Percentiles rank a stretch among this genome's conserved stretches.
Conservation (phyloP, 2,329 filamentous ascomycete species). For the Calonectria honghensis region DNA sequence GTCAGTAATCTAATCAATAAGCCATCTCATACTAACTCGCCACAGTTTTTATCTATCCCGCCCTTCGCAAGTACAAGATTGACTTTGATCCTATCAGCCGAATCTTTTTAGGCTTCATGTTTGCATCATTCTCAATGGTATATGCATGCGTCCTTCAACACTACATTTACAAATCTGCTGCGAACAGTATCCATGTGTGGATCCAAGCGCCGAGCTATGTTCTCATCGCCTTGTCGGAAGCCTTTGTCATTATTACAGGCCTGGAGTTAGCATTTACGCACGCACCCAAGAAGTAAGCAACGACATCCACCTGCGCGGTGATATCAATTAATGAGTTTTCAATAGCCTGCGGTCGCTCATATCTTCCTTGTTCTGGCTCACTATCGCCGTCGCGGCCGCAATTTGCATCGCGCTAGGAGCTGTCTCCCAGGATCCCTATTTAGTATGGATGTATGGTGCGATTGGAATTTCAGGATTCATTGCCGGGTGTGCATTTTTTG, state of each 20-base stretch:
- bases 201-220: conserved; percentile 39
- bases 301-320: too few relatives aligned
- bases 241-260: conserved; percentile 42
- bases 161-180: conserved; percentile 48
- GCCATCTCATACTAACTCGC: not conserved
- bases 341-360: conserved; percentile 38
- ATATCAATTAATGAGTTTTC: not conserved
- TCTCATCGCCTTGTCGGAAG: conserved; percentile 39
- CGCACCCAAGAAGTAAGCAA: conserved; percentile 39
- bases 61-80: conserved; percentile 48
- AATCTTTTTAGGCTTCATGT: conserved; percentile 51
- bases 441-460: conserved; percentile 43
- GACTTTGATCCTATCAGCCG: conserved; percentile 48
- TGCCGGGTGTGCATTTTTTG: conserved; percentile 38
- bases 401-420: conserved; percentile 41
- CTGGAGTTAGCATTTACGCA: conserved; percentile 40
- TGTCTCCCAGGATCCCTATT: conserved; percentile 41
- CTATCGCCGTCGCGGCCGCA: conserved; percentile 41
- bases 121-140: conserved; percentile 51
- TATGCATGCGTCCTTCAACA: conserved; percentile 49
- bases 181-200: conserved; percentile 42
- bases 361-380: conserved; percentile 40
- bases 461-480: conserved; percentile 40
- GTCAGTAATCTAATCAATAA: conserved; percentile 30
- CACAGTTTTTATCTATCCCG: conserved; percentile 45